Conservation (phyloP, 345 rosid genomes). For the Anacardium occidentale region DNA sequence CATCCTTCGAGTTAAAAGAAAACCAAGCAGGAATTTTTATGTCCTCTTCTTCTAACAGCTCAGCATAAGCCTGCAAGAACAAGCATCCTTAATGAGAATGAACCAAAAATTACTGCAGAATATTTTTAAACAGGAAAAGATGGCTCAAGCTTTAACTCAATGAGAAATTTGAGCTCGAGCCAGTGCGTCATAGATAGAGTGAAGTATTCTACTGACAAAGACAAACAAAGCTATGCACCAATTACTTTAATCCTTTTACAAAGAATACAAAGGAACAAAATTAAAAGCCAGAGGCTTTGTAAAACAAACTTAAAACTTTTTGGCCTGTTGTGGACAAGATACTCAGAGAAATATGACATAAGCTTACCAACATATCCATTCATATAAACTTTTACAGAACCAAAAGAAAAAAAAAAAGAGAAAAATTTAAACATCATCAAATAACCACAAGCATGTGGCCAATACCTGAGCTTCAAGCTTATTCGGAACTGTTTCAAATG, state of each 20-base stretch:
- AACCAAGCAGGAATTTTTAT: slow-evolving; percentile 72
- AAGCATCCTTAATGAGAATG: background rate
- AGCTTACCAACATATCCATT: background rate
- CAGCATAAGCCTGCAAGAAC: slow-evolving; percentile 57
- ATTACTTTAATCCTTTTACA: slow-evolving; percentile 7
- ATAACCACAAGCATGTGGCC: slow-evolving; percentile 5
- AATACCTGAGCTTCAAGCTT: slow-evolving; percentile 83
- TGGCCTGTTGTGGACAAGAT: background rate
- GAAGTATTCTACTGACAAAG: slow-evolving; percentile 2
- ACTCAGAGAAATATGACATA: background rate
- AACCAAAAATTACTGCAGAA: slow-evolving; percentile 9
- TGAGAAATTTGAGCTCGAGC: slow-evolving; percentile 4
- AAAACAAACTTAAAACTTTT: background rate
- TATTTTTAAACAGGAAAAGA: slow-evolving; percentile 3
- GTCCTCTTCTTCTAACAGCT: slow-evolving; percentile 63
- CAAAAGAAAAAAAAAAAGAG: background rate
- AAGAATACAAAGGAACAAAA: background rate
- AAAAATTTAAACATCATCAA: background rate
- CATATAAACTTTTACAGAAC: background rate
- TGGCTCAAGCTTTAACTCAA: slow-evolving; percentile 2
- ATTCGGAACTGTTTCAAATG: slow-evolving; percentile 85
- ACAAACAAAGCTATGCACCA: background rate
- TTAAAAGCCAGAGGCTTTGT: background rate
- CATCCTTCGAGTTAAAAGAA: slow-evolving; percentile 78
- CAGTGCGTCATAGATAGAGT: background rate